These are phyloP conservation scores for Pisolithus orientalis DNA, from an alignment of 768 basidiomycete genomes.

Conservation along the genomic window DNA sequence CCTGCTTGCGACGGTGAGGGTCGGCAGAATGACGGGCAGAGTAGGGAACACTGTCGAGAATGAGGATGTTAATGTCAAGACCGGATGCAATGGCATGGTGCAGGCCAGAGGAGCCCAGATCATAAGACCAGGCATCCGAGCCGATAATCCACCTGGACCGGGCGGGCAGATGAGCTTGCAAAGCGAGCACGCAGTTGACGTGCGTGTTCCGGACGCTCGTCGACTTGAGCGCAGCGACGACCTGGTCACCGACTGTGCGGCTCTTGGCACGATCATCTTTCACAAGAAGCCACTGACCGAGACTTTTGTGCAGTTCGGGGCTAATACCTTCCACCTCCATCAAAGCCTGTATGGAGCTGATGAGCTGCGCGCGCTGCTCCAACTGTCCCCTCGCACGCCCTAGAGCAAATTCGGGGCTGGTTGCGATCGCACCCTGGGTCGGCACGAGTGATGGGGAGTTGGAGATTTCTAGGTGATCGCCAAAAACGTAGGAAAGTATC, in stretches of 20 bases:
- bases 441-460: slow-evolving; percentile 76
- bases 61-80: slow-evolving; percentile 89
- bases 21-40: slow-evolving; percentile 65
- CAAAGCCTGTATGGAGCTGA: slow-evolving; percentile 57
- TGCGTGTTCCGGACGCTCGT: slow-evolving; percentile 33
- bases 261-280: slow-evolving; percentile 69
- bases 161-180: slow-evolving; percentile 57
- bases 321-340: slow-evolving; percentile 46
- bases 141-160: slow-evolving; percentile 94
- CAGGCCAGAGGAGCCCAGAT: slow-evolving; percentile 90
- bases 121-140: slow-evolving; percentile 97
- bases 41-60: slow-evolving; percentile 91
- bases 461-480: slow-evolving; percentile 70
- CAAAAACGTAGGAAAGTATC: slow-evolving; percentile 77
- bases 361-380: slow-evolving; percentile 66
- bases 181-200: slow-evolving; percentile 51
- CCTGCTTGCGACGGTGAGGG: slow-evolving; percentile 81
- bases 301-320: slow-evolving; percentile 57
- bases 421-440: slow-evolving; percentile 67
- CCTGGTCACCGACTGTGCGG: slow-evolving; percentile 48
- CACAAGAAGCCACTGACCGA: slow-evolving; percentile 74
- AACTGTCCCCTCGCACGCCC: slow-evolving; percentile 84
- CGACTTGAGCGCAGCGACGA: slow-evolving; percentile 45
- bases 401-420: slow-evolving; percentile 91
- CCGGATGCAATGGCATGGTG: slow-evolving; percentile 92